These are phyloP conservation scores for Sporothrix sp. DNA, from an alignment of 2,329 filamentous ascomycete species.

Conservation along the genomic window DNA sequence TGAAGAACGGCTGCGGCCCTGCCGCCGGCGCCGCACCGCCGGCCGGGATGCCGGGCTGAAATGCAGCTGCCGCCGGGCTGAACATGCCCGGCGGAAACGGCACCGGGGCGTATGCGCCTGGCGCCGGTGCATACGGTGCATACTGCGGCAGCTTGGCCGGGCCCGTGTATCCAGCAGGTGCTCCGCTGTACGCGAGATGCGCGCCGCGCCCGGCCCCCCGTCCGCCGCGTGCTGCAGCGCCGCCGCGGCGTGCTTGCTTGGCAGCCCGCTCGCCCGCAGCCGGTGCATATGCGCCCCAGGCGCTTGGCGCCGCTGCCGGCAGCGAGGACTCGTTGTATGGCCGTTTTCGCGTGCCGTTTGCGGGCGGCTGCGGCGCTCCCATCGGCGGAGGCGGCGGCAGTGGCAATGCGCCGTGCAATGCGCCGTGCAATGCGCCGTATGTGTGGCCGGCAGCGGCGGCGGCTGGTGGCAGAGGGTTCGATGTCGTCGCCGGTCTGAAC, in stretches of 20 bases:
- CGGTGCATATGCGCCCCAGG: constrained; percentile 31
- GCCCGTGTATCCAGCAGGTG: too few species aligned
- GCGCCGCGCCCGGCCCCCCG: constrained; percentile 16
- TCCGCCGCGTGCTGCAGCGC: constrained; percentile 24
- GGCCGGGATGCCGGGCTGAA: not conserved
- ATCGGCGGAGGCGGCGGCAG: not conserved
- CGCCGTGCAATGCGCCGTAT: not conserved
- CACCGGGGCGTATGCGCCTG: not conserved
- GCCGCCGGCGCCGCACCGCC: not conserved
- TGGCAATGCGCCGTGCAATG: not conserved
- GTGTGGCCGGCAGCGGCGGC: not conserved
- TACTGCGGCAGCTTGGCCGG: not conserved
- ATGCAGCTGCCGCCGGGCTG: not conserved
- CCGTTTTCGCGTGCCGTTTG: constrained; percentile 40
- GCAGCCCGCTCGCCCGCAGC: constrained; percentile 32
- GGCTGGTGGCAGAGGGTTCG: too few species aligned
- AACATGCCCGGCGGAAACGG: not conserved
- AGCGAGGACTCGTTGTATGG: constrained; percentile 37
- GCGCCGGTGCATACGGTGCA: not conserved
- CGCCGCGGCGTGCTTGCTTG: constrained; percentile 53
- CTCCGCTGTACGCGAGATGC: not conserved
- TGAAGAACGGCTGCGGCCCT: not conserved
- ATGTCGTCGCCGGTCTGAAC: constrained; percentile 11
- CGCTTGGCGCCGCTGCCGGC: not conserved
- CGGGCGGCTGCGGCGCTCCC: not conserved